phyloP scores from a whole-genome alignment of 306 rosid species.

The Alnus glutinosa region DNA sequence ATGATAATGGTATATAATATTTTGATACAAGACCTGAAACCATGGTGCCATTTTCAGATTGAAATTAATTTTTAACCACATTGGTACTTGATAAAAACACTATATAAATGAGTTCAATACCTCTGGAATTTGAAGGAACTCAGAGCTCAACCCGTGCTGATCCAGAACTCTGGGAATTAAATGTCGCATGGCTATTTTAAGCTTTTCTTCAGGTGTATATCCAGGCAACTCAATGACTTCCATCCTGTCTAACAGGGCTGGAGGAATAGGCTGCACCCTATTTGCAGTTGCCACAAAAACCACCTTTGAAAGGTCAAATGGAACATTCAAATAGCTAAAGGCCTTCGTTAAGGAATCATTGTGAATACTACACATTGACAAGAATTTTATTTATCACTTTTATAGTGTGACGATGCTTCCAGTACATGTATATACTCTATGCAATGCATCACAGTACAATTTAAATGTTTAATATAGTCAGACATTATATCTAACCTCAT shows the following conservation, averaged over 20 bases:
- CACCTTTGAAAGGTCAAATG: constrained; percentile 92
- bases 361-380: background rate
- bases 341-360: constrained; percentile 58
- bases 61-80: background rate
- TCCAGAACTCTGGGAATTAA: constrained; percentile 95
- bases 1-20: background rate
- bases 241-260: constrained; percentile 96
- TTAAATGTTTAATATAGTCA: background rate
- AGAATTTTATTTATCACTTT: background rate
- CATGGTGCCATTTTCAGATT: background rate
- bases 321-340: constrained; percentile 92
- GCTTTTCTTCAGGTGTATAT: constrained; percentile 93
- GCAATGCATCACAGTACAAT: background rate
- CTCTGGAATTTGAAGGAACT: constrained; percentile 93
- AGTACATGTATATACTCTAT: background rate
- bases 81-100: background rate
- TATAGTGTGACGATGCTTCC: background rate
- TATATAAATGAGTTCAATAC: constrained; percentile 38
- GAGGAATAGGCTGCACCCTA: constrained; percentile 88
- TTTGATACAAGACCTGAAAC: background rate
- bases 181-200: constrained; percentile 87
- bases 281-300: constrained; percentile 97
- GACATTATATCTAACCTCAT: constrained; percentile 1
- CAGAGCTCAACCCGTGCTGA: constrained; percentile 86
- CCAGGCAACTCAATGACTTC: constrained; percentile 99